Conservation (phyloP, 2,329 filamentous ascomycete genomes). For the Orbilia javanica region DNA sequence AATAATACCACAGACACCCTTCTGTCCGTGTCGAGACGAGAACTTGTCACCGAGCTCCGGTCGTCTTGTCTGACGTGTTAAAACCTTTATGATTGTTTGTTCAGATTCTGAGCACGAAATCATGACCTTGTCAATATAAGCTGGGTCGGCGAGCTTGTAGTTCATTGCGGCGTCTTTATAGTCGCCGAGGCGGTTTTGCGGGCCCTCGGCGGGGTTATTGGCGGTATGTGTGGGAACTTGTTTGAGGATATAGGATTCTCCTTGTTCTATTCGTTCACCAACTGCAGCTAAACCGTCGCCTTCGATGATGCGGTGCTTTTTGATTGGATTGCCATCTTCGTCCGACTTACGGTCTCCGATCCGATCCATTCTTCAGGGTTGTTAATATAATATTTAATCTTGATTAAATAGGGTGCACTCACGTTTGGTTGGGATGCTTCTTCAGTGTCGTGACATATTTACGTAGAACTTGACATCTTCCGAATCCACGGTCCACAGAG, state of each 20-base stretch:
- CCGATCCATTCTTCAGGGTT: slow-evolving; percentile 71
- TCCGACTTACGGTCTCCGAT: slow-evolving; percentile 72
- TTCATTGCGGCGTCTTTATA: slow-evolving; percentile 76
- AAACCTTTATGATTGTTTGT: slow-evolving; percentile 88
- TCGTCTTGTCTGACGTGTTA: slow-evolving; percentile 93
- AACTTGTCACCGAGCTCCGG: slow-evolving; percentile 99
- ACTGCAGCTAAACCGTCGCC: slow-evolving; percentile 90
- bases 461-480: slow-evolving; percentile 96
- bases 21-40: slow-evolving; percentile 97
- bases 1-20: slow-evolving; percentile 96
- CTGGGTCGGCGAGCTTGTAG: slow-evolving; percentile 85
- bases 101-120: slow-evolving; percentile 90
- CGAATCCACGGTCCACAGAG: slow-evolving; percentile 93
- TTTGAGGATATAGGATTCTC: slow-evolving; percentile 92
- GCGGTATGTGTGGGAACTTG: slow-evolving; percentile 83
- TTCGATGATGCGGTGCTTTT: slow-evolving; percentile 80
- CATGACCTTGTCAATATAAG: slow-evolving; percentile 97
- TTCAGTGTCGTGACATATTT: slow-evolving; percentile 90
- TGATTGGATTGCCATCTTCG: slow-evolving; percentile 73
- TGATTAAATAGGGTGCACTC: slow-evolving; percentile 51
- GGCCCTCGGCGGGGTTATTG: slow-evolving; percentile 77
- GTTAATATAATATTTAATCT: slow-evolving; percentile 62
- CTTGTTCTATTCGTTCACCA: slow-evolving; percentile 80
- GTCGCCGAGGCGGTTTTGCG: slow-evolving; percentile 71
- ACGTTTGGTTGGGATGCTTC: slow-evolving; percentile 82